A percentile compares a stretch with the other conserved stretches of the same genome.
These are phyloP conservation scores for Sicyos baderoa DNA, from an alignment of 306 rosid genomes.

Conservation along the genomic window DNA sequence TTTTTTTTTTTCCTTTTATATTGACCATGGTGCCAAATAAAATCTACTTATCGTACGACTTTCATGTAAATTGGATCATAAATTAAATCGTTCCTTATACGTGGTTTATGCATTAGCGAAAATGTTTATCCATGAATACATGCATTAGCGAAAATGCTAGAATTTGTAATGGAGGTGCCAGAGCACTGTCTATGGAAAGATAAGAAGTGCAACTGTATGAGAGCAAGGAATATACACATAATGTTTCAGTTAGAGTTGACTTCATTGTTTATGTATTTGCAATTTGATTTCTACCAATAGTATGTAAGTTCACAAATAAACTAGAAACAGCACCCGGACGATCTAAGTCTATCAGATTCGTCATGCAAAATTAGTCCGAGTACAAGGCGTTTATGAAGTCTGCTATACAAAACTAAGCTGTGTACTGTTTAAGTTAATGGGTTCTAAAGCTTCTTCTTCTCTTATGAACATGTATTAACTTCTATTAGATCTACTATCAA, in stretches of 20 bases:
- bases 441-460: neutral
- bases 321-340: neutral
- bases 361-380: neutral
- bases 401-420: neutral
- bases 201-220: neutral
- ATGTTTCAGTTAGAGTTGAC: too few relatives aligned
- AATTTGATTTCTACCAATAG: neutral
- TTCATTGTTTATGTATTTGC: neutral
- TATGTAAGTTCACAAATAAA: neutral
- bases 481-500: neutral
- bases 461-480: neutral
- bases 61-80: neutral
- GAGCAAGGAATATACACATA: neutral
- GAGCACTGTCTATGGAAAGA: neutral
- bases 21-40: neutral
- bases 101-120: neutral
- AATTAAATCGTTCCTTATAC: neutral
- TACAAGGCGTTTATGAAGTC: neutral
- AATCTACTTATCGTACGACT: neutral
- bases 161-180: slow-evolving; percentile 1
- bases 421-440: neutral
- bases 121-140: neutral
- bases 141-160: neutral
- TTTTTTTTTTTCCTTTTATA: neutral
- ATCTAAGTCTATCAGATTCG: neutral